Conservation (phyloP, 805 yeast genomes). For the Candida anglica region DNA sequence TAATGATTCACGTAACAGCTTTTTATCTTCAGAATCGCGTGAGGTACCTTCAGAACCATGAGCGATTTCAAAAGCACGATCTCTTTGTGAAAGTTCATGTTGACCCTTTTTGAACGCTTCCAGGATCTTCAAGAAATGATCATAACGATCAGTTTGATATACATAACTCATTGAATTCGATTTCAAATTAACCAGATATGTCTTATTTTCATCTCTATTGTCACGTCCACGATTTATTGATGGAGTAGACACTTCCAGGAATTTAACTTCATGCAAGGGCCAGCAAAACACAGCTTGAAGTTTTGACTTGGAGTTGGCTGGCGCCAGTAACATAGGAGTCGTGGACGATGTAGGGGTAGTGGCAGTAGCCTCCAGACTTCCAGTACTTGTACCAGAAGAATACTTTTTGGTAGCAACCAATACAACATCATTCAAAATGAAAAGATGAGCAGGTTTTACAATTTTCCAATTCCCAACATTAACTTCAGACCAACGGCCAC, state of each 20-base stretch:
- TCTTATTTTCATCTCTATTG: slow-evolving; percentile 16
- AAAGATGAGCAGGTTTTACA: slow-evolving; percentile 68
- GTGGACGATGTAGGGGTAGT: neutral
- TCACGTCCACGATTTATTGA: slow-evolving; percentile 1
- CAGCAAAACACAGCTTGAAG: slow-evolving; percentile 75
- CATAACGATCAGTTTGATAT: slow-evolving; percentile 57
- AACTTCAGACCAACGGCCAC: slow-evolving; percentile 82
- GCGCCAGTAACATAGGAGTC: too few relatives aligned
- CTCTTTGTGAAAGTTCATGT: slow-evolving; percentile 41
- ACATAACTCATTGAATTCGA: slow-evolving; percentile 48
- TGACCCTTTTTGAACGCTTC: slow-evolving; percentile 59
- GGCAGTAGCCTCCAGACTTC: neutral
- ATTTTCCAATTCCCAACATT: slow-evolving; percentile 84
- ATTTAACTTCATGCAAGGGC: slow-evolving; percentile 61
- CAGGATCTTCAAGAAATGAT: slow-evolving; percentile 52
- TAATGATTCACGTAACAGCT: slow-evolving; percentile 38
- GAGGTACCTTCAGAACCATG: slow-evolving; percentile 3
- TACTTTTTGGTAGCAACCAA: slow-evolving; percentile 64
- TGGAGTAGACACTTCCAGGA: slow-evolving; percentile 31
- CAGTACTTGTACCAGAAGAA: slow-evolving; percentile 16
- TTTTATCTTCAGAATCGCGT: slow-evolving; percentile 30
- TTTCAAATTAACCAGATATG: slow-evolving; percentile 43
- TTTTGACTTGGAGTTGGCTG: slow-evolving; percentile 24
- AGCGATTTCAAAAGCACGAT: slow-evolving; percentile 17
- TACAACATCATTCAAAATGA: slow-evolving; percentile 72